Conservation (phyloP, 1,284 basidiomycete species). For the Calocybe gambosa region DNA sequence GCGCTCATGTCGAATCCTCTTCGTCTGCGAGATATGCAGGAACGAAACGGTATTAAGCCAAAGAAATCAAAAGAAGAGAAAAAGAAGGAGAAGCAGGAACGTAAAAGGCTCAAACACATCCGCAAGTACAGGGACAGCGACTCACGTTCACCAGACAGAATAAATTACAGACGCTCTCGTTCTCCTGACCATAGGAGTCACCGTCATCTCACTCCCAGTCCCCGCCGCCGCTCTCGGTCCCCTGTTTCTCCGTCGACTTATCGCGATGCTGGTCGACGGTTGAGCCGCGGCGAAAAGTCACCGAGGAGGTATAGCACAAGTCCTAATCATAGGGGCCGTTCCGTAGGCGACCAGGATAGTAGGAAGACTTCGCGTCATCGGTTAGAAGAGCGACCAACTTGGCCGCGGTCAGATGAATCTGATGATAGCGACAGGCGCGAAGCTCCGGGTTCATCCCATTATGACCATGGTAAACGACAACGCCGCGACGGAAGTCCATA, state of each 20-base stretch:
- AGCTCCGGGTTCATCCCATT: conserved; percentile 16
- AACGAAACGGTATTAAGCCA: conserved; percentile 66
- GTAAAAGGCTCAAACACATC: conserved; percentile 54
- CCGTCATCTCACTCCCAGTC: conserved; percentile 33
- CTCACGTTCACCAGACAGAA: conserved; percentile 29
- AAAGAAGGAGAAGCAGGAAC: conserved; percentile 71
- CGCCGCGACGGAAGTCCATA: conserved; percentile 40
- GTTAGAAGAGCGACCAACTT: conserved; percentile 12
- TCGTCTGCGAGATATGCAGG: conserved; percentile 77
- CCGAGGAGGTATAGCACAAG: conserved; percentile 11
- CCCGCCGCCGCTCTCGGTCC: conserved; percentile 26
- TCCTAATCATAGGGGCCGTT: conserved; percentile 14
- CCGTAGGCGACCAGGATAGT: conserved; percentile 3
- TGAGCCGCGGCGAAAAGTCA: conserved; percentile 11
- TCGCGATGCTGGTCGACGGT: conserved; percentile 8
- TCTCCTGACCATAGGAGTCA: conserved; percentile 30
- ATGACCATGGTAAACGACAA: conserved; percentile 37
- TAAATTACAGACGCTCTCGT: conserved; percentile 25
- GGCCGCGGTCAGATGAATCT: conserved; percentile 41
- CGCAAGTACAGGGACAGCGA: conserved; percentile 37
- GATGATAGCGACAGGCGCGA: conserved; percentile 32
- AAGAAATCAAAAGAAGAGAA: conserved; percentile 73
- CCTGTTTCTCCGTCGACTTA: conserved; percentile 16
- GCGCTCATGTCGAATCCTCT: conserved; percentile 89
- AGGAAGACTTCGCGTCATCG: conserved; percentile 12